Percentiles rank a stretch among this genome's conserved stretches.
Evolutionary conservation across 192 early-diverging fungal genomes (phyloP).

Genomic region (Oehlia diaphana): DNA sequence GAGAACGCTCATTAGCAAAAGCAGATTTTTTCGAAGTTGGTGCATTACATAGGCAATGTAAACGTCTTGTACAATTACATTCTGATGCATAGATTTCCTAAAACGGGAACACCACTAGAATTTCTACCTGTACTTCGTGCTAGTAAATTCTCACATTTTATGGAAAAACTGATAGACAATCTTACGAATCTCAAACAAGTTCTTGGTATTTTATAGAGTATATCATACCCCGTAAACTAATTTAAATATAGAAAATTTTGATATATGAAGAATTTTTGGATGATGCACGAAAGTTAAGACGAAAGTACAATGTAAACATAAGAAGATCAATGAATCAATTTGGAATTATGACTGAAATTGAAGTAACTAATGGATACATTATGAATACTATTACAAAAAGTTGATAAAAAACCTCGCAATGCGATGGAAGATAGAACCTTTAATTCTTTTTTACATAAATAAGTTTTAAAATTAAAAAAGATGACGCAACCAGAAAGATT

Average conservation of each 20-base stretch:
- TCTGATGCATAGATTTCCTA: slow-evolving; percentile 78
- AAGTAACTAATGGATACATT: too few relatives aligned
- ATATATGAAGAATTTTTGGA: slow-evolving; percentile 32
- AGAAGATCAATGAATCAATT: slow-evolving; percentile 9
- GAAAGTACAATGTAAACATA: slow-evolving; percentile 54
- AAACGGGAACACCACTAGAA: slow-evolving; percentile 59
- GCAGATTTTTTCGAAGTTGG: slow-evolving; percentile 55
- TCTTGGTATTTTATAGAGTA: slow-evolving; percentile 42
- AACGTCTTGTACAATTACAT: slow-evolving; percentile 63
- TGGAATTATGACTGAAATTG: too few relatives aligned
- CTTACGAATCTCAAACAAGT: slow-evolving; percentile 56
- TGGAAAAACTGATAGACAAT: slow-evolving; percentile 54
- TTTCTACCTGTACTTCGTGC: slow-evolving; percentile 42
- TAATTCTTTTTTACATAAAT: too few relatives aligned
- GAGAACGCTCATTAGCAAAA: slow-evolving; percentile 67
- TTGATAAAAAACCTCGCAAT: too few relatives aligned
- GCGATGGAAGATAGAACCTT: too few relatives aligned
- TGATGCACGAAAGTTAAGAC: slow-evolving; percentile 44
- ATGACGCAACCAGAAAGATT: too few relatives aligned
- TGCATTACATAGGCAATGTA: slow-evolving; percentile 49
- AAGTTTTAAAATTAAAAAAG: too few relatives aligned
- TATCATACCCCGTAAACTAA: too few relatives aligned
- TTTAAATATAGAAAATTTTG: too few relatives aligned
- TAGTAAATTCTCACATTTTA: too few relatives aligned
- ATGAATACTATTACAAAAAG: too few relatives aligned